A percentile compares a stretch with the other conserved stretches of the same genome.
Conservation (phyloP, 148 eudicot genomes). For the Camellia sinensis region DNA sequence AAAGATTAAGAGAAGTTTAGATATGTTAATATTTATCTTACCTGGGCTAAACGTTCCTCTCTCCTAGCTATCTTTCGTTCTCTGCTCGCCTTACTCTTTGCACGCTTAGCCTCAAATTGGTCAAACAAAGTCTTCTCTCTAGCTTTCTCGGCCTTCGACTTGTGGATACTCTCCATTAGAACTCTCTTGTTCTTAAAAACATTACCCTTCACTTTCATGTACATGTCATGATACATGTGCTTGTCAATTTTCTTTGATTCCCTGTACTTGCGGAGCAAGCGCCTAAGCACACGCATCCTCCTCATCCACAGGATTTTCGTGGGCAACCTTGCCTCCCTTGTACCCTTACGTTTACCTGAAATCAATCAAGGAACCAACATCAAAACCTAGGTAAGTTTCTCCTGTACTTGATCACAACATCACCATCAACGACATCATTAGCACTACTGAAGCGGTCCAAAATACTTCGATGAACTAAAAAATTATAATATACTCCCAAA, state of each 20-base stretch:
- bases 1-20: background rate
- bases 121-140: conserved; percentile 82
- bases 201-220: conserved; percentile 89
- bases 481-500: background rate
- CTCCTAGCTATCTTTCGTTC: conserved; percentile 73
- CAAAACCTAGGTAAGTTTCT: background rate
- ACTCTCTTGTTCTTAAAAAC: conserved; percentile 86
- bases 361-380: background rate
- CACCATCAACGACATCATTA: background rate
- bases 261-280: conserved; percentile 77
- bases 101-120: conserved; percentile 88
- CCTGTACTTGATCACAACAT: background rate
- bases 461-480: background rate
- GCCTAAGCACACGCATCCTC: conserved; percentile 80
- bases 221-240: conserved; percentile 93
- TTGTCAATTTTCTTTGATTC: conserved; percentile 89
- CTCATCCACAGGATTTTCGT: conserved; percentile 83
- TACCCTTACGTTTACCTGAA: conserved; percentile 84
- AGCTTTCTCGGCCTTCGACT: conserved; percentile 91
- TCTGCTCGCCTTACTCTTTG: conserved; percentile 84
- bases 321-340: conserved; percentile 89
- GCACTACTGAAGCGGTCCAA: background rate
- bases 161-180: conserved; percentile 84
- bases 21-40: conserved; percentile 8
- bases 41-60: conserved; percentile 76